Conservation (phyloP, 805 yeast species). For the Isabelozyma gotoi region DNA sequence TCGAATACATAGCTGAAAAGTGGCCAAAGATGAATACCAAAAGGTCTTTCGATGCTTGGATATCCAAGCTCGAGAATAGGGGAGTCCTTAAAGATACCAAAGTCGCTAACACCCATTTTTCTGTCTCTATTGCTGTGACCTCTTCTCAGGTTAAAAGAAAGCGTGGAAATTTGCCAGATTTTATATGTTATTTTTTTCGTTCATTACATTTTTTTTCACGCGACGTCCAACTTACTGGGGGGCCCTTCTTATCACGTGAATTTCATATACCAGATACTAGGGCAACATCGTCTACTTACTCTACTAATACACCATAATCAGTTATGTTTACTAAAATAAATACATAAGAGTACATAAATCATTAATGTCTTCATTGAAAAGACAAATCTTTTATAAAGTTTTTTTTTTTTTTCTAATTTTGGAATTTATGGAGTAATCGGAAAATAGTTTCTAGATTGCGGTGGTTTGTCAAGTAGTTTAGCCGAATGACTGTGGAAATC, state of each 20-base stretch:
- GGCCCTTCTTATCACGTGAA: not conserved
- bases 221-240: not conserved
- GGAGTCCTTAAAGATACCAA: not conserved
- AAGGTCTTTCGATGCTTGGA: conserved; percentile 47
- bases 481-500: no score
- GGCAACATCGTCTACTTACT: no score
- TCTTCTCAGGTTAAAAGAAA: not conserved
- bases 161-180: not conserved
- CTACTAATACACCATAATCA: no score
- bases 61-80: conserved; percentile 21
- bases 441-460: no score
- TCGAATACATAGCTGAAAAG: conserved; percentile 53
- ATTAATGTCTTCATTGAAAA: not conserved
- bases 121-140: no score
- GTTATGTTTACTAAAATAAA: not conserved
- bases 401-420: no score
- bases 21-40: conserved; percentile 68
- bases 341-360: not conserved
- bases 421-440: no score
- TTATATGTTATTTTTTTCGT: no score
- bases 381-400: not conserved
- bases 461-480: no score
- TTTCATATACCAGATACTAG: no score
- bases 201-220: not conserved
- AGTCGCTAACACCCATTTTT: not conserved